Evolutionary conservation across 2,329 filamentous ascomycete species (phyloP).

Genomic region (Chrysosporium queenslandicum): DNA sequence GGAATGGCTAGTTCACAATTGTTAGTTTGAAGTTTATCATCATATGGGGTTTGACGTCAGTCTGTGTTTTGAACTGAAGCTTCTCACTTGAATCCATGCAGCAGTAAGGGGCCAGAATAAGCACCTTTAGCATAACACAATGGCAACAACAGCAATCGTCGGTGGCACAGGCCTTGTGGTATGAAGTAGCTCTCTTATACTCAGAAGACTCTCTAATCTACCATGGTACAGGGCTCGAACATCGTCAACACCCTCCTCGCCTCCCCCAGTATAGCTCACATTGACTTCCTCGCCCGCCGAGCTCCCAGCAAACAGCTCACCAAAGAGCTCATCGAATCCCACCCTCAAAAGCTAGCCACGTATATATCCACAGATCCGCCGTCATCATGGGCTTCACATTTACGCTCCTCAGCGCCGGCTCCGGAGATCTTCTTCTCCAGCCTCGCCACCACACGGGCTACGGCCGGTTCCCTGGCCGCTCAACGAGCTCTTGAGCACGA

Average conservation of each 20-base stretch:
- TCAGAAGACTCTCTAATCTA: background rate
- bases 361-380: conserved; percentile 55
- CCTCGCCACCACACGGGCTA: conserved; percentile 67
- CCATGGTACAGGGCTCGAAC: conserved; percentile 51
- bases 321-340: conserved; percentile 40
- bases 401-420: conserved; percentile 46
- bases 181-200: background rate
- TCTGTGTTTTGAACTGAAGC: background rate
- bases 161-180: conserved; percentile 17
- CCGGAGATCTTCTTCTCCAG: conserved; percentile 63
- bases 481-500: conserved; percentile 87
- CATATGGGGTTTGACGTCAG: background rate
- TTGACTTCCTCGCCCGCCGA: conserved; percentile 40
- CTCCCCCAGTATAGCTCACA: conserved; percentile 30
- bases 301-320: conserved; percentile 39
- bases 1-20: background rate
- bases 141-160: conserved; percentile 15
- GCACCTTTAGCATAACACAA: background rate
- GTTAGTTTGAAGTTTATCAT: background rate
- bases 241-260: conserved; percentile 53
- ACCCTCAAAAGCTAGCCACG: conserved; percentile 58
- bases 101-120: background rate
- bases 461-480: conserved; percentile 63
- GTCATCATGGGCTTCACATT: conserved; percentile 52
- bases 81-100: background rate